Base-by-base conservation (phyloP, 208 protist genomes). In the Crithidia fasciculata region DNA sequence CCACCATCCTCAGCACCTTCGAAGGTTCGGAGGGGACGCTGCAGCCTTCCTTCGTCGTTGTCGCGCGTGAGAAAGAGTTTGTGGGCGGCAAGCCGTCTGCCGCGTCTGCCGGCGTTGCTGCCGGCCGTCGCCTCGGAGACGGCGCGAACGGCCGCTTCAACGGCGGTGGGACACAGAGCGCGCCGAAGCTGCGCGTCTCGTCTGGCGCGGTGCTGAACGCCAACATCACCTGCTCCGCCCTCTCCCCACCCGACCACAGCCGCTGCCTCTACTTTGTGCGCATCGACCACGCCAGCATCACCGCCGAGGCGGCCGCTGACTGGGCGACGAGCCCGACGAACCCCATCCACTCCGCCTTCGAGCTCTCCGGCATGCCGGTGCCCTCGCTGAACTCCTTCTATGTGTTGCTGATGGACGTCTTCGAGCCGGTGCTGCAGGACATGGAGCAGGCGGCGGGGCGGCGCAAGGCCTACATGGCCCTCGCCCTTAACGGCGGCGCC, bases 221-320 rank as follows among this genome's bases (percentile, higher is more conserved):
- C 62, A 96, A 96, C 71, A 92, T 96, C 60, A 94, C 92, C 18
- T 88, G 87, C 58, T 96, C 92, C 13, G 67, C 81, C 54, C 87
- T 95, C 69, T 84, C 85, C 59, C 60, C 90, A 4, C 69, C 72
- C 5, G 92, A 96, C 66, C 83, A 84, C 59, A 95, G 88, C 39
- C 90, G 90, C 36, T 97, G 93, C 67, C 54, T 97, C 47, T 97
- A 93, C 66, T 95, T 95, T 71, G 77, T 84, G 18, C 87, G 91
- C 12, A 69, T 88, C 12, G 83, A 89, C 44, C 76, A 83, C 78
- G 75, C 72, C 57, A 63, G 81, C 56, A 84, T 97, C 72, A 84
- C 88, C 2, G 80, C 76, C 2, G 89, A 92, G 50, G 58, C 64
- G 3, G 90, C 88, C 10, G 69, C 81, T 41, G 80, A 88, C 72